Evolutionary conservation across 208 protist species (phyloP).

Genomic region (Wallacemonas rigidus): DNA sequence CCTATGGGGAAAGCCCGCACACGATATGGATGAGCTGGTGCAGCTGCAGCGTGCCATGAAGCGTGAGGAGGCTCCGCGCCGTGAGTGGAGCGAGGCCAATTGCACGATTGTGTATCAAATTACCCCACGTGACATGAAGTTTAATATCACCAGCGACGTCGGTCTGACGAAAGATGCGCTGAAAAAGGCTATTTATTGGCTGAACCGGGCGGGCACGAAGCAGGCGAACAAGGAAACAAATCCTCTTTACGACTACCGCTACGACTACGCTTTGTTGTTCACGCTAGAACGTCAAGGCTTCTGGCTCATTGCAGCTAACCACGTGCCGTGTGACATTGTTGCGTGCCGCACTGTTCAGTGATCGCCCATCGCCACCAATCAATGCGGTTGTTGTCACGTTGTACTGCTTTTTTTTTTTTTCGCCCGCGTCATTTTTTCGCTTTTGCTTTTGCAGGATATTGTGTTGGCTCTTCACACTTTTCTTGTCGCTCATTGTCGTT

Average conservation of each 20-base stretch:
- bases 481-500: too few relatives aligned
- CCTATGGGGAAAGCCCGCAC: constrained; percentile 24
- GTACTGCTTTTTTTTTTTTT: constrained; percentile 10
- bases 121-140: constrained; percentile 87
- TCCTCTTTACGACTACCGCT: constrained; percentile 75
- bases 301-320: constrained; percentile 84
- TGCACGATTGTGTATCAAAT: constrained; percentile 90
- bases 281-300: constrained; percentile 84
- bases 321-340: constrained; percentile 91
- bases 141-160: constrained; percentile 74
- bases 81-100: constrained; percentile 76
- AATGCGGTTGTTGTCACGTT: not conserved
- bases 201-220: constrained; percentile 52
- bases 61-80: constrained; percentile 48
- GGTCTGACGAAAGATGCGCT: constrained; percentile 78
- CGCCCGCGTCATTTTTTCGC: not conserved
- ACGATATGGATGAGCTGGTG: constrained; percentile 42
- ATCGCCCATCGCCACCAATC: not conserved
- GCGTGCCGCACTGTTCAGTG: constrained; percentile 61
- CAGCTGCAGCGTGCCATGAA: constrained; percentile 42
- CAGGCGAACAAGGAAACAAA: constrained; percentile 55
- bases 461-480: too few relatives aligned
- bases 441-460: too few relatives aligned
- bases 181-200: constrained; percentile 66
- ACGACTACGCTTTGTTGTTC: constrained; percentile 88